phyloP scores from a whole-genome alignment of 2,329 filamentous ascomycete genomes.

The Chrysoporthe puriensis region DNA sequence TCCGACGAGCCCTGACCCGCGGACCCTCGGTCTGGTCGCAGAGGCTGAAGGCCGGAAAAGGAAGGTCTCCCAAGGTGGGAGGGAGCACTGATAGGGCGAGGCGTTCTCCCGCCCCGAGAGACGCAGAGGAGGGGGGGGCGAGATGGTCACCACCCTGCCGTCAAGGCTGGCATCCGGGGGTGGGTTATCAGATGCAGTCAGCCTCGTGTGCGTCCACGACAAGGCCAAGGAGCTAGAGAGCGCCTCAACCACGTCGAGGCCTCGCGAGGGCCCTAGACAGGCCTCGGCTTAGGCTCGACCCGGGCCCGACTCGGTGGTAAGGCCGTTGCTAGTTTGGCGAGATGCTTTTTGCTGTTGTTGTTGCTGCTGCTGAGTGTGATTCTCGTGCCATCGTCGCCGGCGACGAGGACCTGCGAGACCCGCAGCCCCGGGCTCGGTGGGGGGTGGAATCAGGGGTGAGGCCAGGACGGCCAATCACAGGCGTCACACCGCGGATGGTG shows the following conservation, averaged over 20 bases:
- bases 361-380: background rate
- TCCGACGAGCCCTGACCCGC: background rate
- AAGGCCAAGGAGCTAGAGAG: conserved; percentile 2
- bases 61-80: background rate
- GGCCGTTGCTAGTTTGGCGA: background rate
- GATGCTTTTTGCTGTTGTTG: background rate
- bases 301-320: background rate
- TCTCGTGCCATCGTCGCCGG: background rate
- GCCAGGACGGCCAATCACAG: conserved; percentile 1
- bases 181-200: background rate
- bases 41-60: conserved; percentile 1
- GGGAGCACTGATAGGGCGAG: background rate
- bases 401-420: background rate
- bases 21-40: background rate
- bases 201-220: background rate
- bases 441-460: conserved; percentile 11
- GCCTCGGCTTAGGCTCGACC: background rate
- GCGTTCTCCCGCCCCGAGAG: background rate
- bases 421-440: conserved; percentile 4
- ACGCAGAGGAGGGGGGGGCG: background rate
- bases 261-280: background rate
- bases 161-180: background rate
- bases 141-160: too few relatives aligned
- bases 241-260: background rate
- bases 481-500: background rate